These are phyloP conservation scores for Selenicereus undatus DNA, from an alignment of 148 eudicot genomes.

Conservation along the genomic window DNA sequence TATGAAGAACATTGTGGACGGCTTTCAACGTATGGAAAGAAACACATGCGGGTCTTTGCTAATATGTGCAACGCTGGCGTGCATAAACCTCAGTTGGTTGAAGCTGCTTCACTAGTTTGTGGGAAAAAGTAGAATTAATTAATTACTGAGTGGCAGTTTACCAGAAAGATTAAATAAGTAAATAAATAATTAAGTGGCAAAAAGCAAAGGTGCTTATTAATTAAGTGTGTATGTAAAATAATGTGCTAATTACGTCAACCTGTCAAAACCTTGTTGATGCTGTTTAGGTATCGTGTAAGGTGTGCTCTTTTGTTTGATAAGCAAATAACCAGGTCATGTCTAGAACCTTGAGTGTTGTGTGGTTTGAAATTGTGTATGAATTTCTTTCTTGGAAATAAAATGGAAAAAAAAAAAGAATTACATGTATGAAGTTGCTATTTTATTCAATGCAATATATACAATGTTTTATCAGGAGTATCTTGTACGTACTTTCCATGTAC, in stretches of 20 bases:
- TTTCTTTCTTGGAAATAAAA: neutral
- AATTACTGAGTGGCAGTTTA: neutral
- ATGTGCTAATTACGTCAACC: neutral
- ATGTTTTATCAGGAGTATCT: no score
- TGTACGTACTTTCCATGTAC: no score
- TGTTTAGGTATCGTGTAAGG: no score
- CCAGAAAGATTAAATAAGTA: neutral
- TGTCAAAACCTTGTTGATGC: no score
- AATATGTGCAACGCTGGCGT: slow-evolving; percentile 38
- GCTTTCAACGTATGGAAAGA: slow-evolving; percentile 29
- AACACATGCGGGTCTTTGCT: slow-evolving; percentile 34
- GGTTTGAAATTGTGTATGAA: neutral
- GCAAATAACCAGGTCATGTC: neutral
- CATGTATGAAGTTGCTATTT: neutral
- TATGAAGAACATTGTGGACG: slow-evolving; percentile 32
- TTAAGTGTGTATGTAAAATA: neutral
- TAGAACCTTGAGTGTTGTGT: neutral
- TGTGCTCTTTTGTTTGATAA: no score
- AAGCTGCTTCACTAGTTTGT: slow-evolving; percentile 27
- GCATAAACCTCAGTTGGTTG: slow-evolving; percentile 23
- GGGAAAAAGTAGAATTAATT: slow-evolving; percentile 14
- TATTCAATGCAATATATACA: no score
- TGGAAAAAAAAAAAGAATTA: no score
- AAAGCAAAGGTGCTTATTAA: no score
- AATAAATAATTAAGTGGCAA: neutral